Conservation (phyloP, 495 filamentous ascomycete genomes). For the Chaetomium fimeti region DNA sequence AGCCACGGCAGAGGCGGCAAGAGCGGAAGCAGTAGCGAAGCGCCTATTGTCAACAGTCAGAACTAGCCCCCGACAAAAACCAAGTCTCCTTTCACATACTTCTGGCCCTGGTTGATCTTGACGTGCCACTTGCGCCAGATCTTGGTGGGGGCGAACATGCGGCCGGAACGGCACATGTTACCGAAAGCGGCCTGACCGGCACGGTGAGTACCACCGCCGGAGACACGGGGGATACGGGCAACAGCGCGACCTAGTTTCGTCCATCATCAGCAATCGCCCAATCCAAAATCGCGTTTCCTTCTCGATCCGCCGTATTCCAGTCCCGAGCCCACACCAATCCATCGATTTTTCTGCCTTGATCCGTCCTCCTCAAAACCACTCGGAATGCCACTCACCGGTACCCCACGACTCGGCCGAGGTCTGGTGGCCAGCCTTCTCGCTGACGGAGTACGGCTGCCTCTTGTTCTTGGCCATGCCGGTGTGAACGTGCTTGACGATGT, state of each 20-base stretch:
- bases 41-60: slow-evolving; percentile 55
- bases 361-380: slow-evolving; percentile 4
- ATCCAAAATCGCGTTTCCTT: background rate
- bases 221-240: slow-evolving; percentile 99
- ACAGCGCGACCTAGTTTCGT: slow-evolving; percentile 81
- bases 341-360: background rate
- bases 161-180: slow-evolving; percentile 99
- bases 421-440: slow-evolving; percentile 99
- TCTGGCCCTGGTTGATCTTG: slow-evolving; percentile 98
- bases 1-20: slow-evolving; percentile 92
- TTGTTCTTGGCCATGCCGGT: slow-evolving; percentile 99
- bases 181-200: slow-evolving; percentile 99
- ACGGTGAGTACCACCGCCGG: slow-evolving; percentile 99
- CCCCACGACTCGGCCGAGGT: slow-evolving; percentile 99
- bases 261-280: slow-evolving; percentile 8
- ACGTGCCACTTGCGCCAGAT: slow-evolving; percentile 99
- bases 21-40: slow-evolving; percentile 93
- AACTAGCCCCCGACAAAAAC: background rate
- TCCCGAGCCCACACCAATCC: background rate
- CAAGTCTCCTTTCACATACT: slow-evolving; percentile 52
- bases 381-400: slow-evolving; percentile 74
- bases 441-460: slow-evolving; percentile 98
- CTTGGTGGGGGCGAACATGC: slow-evolving; percentile 99
- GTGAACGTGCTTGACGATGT: slow-evolving; percentile 99
- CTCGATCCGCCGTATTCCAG: slow-evolving; percentile 2